Evolutionary conservation across 73 alveolate species (phyloP), one percentile per base, ranked within the genome.

Genomic region (Symbiodinium pilosum): DNA sequence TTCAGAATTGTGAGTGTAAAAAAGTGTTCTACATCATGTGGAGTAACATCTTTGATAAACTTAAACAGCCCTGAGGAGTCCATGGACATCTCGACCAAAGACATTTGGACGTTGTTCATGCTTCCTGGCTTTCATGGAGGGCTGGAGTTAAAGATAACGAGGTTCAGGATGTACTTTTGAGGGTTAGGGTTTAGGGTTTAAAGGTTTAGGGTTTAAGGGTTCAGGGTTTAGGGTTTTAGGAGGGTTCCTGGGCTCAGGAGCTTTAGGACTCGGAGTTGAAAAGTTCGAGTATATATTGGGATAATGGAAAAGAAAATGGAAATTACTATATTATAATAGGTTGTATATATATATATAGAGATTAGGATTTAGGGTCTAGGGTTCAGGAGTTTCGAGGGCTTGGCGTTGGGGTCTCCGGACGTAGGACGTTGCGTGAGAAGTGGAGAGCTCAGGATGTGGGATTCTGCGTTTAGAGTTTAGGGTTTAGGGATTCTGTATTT

Each of bases 21-120:
- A n/a, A n/a, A n/a, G n/a, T n/a, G n/a, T n/a, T n/a, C n/a, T n/a
- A n/a, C n/a, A n/a, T n/a, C n/a, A n/a, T n/a, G n/a, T n/a, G n/a
- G n/a, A n/a, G n/a, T n/a, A n/a, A n/a, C n/a, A n/a, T n/a, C n/a
- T n/a, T n/a, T n/a, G n/a, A n/a, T n/a, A n/a, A 54, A 54, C 32
- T 54, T 54, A 30, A 54, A 12, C 34, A 21, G 71, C 71, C 26
- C 71, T 54, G 71, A 54, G 54, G 94, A 87, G 38, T 87, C 94
- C 64, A 87, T 87, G 94, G 94, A 87, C 85, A 87, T 87, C 54
- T 87, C 94, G 7, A 87, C 94, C 43, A 87, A 36, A 43, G 94
- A 87, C 42, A 87, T 87, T 54, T 87, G 94, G 94, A 87, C 94
- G 43, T 84, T 87, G 32, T 87, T 87, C 94, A 87, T 87, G 94